Conservation (phyloP, 1,284 basidiomycete genomes). For the Amylostereum areolatum region DNA sequence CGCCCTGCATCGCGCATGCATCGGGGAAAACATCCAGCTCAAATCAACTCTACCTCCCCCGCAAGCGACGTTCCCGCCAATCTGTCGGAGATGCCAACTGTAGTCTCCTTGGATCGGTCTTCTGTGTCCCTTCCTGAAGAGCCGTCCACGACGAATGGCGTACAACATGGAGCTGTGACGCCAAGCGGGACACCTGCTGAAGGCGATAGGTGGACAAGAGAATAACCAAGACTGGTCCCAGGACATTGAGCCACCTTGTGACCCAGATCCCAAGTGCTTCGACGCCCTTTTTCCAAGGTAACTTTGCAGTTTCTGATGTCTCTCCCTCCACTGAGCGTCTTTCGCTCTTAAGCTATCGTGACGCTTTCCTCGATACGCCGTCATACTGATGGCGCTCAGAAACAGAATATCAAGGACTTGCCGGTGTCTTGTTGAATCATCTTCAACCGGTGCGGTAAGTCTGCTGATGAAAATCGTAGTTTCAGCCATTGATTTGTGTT, state of each 20-base stretch:
- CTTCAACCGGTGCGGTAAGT: constrained; percentile 58
- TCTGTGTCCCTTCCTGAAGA: constrained; percentile 25
- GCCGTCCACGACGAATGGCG: constrained; percentile 34
- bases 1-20: constrained; percentile 77
- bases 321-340: too few relatives aligned
- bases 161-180: too few relatives aligned
- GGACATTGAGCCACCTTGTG: constrained; percentile 75
- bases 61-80: constrained; percentile 36
- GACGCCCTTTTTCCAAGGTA: constrained; percentile 88
- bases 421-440: constrained; percentile 70
- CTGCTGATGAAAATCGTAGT: too few relatives aligned
- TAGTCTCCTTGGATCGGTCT: constrained; percentile 36
- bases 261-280: constrained; percentile 76
- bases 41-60: constrained; percentile 47
- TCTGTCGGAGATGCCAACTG: constrained; percentile 35
- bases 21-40: constrained; percentile 84
- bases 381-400: constrained; percentile 72
- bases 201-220: constrained; percentile 56
- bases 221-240: constrained; percentile 26
- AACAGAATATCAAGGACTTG: constrained; percentile 74
- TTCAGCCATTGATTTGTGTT: too few relatives aligned
- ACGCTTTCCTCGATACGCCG: constrained; percentile 84
- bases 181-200: constrained; percentile 12
- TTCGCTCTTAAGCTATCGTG: constrained; percentile 64
- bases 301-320: too few relatives aligned